These are phyloP conservation scores for Closterium sp. DNA, from an alignment of 139 green algal genomes.

Conservation along the genomic window DNA sequence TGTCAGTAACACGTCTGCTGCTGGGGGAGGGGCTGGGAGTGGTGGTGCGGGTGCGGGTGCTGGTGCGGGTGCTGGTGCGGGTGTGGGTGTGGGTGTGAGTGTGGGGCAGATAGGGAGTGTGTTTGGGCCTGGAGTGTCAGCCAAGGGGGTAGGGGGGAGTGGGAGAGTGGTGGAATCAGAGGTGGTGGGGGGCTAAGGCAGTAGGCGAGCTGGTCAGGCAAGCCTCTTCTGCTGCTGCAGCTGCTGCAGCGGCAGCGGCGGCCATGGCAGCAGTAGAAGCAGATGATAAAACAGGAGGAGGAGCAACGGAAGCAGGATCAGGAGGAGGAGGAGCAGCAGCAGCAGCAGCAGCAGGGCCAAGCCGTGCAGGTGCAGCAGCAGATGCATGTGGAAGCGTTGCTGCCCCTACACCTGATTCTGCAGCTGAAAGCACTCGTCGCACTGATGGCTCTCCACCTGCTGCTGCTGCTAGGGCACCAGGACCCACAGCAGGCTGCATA, in stretches of 20 bases:
- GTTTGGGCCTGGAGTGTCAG: neutral
- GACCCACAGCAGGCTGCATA: neutral
- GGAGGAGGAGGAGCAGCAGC: neutral
- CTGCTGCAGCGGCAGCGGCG: neutral
- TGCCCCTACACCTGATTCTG: neutral
- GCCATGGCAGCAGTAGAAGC: neutral
- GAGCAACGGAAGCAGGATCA: neutral
- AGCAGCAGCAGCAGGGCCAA: neutral
- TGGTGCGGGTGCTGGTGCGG: neutral
- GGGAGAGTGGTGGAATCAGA: neutral
- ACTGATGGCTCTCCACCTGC: neutral
- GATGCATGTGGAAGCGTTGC: neutral
- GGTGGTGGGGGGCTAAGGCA: neutral
- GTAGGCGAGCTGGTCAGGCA: neutral
- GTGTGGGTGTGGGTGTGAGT: neutral
- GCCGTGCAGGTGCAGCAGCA: neutral
- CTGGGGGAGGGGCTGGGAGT: neutral
- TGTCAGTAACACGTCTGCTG: neutral
- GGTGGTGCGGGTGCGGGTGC: too few relatives aligned
- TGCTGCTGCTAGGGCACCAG: neutral
- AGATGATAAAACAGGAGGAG: neutral
- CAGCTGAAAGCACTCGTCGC: neutral
- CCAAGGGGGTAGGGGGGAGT: neutral
- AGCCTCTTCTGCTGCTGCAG: neutral
- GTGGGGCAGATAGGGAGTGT: neutral